Conservation (phyloP, 1,139 yeast species). For the Kodamaea ohmeri region DNA sequence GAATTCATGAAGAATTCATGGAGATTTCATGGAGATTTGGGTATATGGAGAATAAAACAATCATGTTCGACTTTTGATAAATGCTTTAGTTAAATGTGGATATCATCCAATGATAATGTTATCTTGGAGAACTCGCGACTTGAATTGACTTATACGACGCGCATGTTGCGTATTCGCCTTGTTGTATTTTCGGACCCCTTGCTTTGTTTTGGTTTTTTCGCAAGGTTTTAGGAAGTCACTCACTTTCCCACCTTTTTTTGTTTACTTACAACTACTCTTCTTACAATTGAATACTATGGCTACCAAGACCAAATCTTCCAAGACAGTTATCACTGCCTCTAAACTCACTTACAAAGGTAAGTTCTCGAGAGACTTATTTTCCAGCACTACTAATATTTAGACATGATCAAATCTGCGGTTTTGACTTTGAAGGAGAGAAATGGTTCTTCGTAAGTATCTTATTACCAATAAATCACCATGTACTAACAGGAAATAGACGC, state of each 20-base stretch:
- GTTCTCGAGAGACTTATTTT: conserved; percentile 18
- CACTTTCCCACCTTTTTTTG: conserved; percentile 7
- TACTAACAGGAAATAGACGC: conserved; percentile 43
- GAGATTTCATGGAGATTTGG: too few species aligned
- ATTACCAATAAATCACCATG: conserved; percentile 10
- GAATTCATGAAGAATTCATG: background rate
- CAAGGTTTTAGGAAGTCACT: conserved; percentile 3
- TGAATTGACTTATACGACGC: too few species aligned
- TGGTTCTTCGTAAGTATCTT: conserved; percentile 63
- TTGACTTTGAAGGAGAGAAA: conserved; percentile 72
- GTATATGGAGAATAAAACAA: too few species aligned
- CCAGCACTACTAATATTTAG: conserved; percentile 34
- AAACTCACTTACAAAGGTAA: conserved; percentile 53
- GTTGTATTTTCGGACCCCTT: background rate
- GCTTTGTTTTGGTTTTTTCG: conserved; percentile 5
- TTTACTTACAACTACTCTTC: conserved; percentile 3
- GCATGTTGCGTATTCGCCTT: too few species aligned
- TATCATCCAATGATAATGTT: too few species aligned
- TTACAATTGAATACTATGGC: conserved; percentile 19
- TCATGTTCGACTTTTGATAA: too few species aligned
- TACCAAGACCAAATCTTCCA: conserved; percentile 25
- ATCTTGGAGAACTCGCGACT: too few species aligned
- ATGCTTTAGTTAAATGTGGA: too few species aligned
- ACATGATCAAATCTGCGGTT: conserved; percentile 76
- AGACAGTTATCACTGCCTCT: conserved; percentile 27